Base-by-base conservation (phyloP, 139 green algal species). In the Chlorella sp. region DNA sequence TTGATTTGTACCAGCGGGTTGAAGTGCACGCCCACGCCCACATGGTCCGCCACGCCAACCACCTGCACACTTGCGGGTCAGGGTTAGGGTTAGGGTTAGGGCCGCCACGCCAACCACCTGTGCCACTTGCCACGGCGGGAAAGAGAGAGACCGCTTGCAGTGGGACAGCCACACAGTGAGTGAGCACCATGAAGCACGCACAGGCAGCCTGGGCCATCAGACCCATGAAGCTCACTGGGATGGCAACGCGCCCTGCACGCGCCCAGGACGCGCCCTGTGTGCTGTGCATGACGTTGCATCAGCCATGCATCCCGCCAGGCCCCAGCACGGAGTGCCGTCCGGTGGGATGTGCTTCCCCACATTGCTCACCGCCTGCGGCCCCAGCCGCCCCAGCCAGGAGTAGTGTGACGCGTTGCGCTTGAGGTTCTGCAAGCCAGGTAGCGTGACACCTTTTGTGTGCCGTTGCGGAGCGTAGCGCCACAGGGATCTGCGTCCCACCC, bases 1-100 rank as follows among this genome's bases (percentile, higher is more conserved):
- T n/a, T n/a, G n/a, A n/a, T n/a, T n/a, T n/a, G n/a, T 22, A 95
- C 82, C 34, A 93, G 71, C 27, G 90, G 88, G 81, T 96, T 96
- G 87, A 94, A 96, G 77, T 95, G 87, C 34, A 93, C 88, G 2
- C 90, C 90, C 27, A 82, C 85, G 4, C 89, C 90, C 3, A 94
- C 34, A 27, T 61, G 29, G 23, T 91, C 80, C 3, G 88, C 73
- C 1, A 89, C 62, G n/a, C 31, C 70, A 1, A 65, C 73, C 29
- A 90, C 63, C 86, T 90, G 75, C 33, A 33, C 24, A 69, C 26
- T 66, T 23, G 26, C n/a, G 24, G 26, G 59, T 35, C 6, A n/a
- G n/a, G n/a, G n/a, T n/a, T n/a, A n/a, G n/a, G n/a, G n/a, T n/a
- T n/a, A n/a, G n/a, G n/a, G n/a, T n/a, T n/a, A n/a, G 29, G 23